Evolutionary conservation across 2,329 filamentous ascomycete species (phyloP), one percentile per base, ranked within the genome.

Genomic region (Coleophoma crateriformis): DNA sequence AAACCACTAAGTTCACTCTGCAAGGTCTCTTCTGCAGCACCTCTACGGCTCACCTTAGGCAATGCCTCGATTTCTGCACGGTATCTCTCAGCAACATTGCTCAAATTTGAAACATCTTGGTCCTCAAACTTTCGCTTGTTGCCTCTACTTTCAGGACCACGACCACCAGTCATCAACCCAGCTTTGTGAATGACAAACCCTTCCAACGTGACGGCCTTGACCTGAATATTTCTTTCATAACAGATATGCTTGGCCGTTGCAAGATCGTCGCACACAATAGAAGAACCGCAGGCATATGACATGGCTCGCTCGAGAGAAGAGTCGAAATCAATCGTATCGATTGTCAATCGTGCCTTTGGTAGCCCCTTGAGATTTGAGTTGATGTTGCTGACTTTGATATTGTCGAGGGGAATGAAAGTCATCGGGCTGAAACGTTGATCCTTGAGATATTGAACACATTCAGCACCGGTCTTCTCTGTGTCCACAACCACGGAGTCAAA

Each of bases 121-220:
- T 96, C 91, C 61, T 96, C 91, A 70, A 95, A 97, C 47, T 87
- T 81, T 50, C 90, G 85, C 56, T 90, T 87, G 51, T 81, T 81
- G 48, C 85, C 83, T 65, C 87, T 88, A 43, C 84, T 79, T 42
- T 87, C 82, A 1, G 84, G 85, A 32, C 90, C 86, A 54, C 90
- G 87, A 57, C 94, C 94, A 75, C 94, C 94, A 45, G 94, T 97
- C 87, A 99, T 97, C 47, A 95, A 78, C 63, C 94, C 94, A 42
- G 88, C 90, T 66, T 97, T 97, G 72, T 96, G 90, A 56, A 99
- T 96, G 53, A 99, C 87, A 48, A 87, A 92, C n/a, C 94, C 94
- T 63, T 97, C 91, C 12, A 97, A 70, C 0, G 91, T 95, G 12
- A 99, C 92, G 5, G 92, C 91, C 68, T 97, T 97, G 47, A 95